Base-by-base conservation (phyloP, 352 stramenopile species). In the Pythium aquatile region DNA sequence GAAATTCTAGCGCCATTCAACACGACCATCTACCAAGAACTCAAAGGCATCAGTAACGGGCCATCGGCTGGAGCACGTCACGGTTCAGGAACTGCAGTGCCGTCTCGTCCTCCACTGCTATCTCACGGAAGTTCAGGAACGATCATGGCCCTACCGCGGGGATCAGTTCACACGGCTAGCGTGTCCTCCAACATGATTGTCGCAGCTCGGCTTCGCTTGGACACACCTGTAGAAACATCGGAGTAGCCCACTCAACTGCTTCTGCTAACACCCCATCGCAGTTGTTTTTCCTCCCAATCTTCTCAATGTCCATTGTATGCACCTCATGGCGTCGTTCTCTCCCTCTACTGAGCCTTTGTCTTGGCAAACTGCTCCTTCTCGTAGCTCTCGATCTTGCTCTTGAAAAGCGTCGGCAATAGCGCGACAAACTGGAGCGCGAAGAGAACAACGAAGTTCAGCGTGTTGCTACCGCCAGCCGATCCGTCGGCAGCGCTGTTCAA, bases 391-490 rank as follows among this genome's bases (percentile, higher is more conserved):
- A 95, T 86, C 70, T 93, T 93, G 73, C 82, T 76, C 78, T 95
- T 95, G 68, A 95, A 91, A 6, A 95, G 63, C 33, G 85, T 95
- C 40, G 86, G 86, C 48, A 95, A 64, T 35, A 95, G 62, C 8
- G 86, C 86, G 3, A 95, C 78, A 64, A 95, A 93, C 60, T 95
- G 86, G n/a, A 95, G 73, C 62, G 76, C 68, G 56, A 95, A 95
- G 14, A 95, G 78, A 44, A 93, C 83, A 13, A 68, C 80, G 65
- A 95, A 95, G 68, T 91, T 95, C 39, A 89, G 24, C 13, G 75
- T 74, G 59, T 95, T 95, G 69, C 74, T 93, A 28, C 79, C 72
- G 26, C 84, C 65, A 1, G 75, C 72, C 5, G 58, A 39, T 6
- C 72, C 70, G 10, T 69, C 82, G 0, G 84, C 79, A 5, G 86